A percentile compares a stretch with the other conserved stretches of the same genome.
These are phyloP conservation scores for Ailanthus altissimus DNA, from an alignment of 345 rosid species.

Conservation along the genomic window DNA sequence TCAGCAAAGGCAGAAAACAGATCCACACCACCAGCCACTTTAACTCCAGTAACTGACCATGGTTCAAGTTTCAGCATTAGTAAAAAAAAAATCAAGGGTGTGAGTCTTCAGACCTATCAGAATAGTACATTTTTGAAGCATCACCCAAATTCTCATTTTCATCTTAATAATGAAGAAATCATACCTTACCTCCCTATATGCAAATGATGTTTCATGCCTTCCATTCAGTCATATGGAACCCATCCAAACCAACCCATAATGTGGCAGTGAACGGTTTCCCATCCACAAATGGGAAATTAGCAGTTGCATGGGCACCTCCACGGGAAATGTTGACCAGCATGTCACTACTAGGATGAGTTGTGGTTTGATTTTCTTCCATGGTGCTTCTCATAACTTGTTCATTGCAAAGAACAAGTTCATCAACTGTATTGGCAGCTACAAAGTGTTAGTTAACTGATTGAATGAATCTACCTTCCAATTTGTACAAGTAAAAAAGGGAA, in stretches of 20 bases:
- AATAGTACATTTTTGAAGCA: constrained; percentile 4
- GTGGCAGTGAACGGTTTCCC: constrained; percentile 81
- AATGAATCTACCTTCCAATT: constrained; percentile 5
- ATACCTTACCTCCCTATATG: constrained; percentile 72
- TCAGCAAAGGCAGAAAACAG: constrained; percentile 64
- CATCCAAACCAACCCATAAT: constrained; percentile 75
- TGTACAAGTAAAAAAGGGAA: background rate
- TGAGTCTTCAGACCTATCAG: constrained; percentile 11
- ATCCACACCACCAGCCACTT: constrained; percentile 60
- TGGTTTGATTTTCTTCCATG: constrained; percentile 47
- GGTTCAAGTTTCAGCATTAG: constrained; percentile 77
- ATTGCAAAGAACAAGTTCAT: constrained; percentile 79
- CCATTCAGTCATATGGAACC: constrained; percentile 90
- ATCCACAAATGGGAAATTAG: constrained; percentile 72
- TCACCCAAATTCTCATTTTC: constrained; percentile 9
- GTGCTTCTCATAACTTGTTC: constrained; percentile 52
- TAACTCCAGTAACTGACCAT: constrained; percentile 65
- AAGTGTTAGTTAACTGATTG: constrained; percentile 24
- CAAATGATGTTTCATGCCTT: constrained; percentile 80
- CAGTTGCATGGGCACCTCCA: constrained; percentile 43
- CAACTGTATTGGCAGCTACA: constrained; percentile 51
- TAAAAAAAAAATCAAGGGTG: constrained; percentile 7
- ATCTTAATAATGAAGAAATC: constrained; percentile 15
- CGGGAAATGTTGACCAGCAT: constrained; percentile 38
- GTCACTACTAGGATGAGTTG: constrained; percentile 33